Conservation (phyloP, 257 asterid species). For the Scutellaria minor region DNA sequence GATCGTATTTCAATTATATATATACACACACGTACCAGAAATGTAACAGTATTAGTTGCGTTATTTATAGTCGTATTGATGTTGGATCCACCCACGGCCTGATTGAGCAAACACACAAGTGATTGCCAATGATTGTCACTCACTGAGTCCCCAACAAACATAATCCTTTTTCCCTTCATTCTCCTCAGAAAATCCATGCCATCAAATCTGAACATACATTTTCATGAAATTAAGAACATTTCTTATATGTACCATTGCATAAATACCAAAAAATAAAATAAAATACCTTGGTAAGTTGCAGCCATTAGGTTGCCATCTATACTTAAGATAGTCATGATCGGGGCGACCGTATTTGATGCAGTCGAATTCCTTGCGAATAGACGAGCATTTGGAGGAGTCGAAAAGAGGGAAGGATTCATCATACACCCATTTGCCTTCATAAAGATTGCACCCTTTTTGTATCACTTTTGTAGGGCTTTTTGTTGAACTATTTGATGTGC, state of each 20-base stretch:
- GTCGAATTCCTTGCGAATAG: conserved; percentile 61
- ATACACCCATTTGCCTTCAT: conserved; percentile 64
- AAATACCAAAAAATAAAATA: neutral
- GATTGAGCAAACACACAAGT: conserved; percentile 54
- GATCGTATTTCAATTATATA: no score
- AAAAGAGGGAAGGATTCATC: conserved; percentile 71
- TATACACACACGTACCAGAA: conserved; percentile 39
- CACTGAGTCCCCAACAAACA: conserved; percentile 74
- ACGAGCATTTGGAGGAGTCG: conserved; percentile 54
- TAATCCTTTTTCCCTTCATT: conserved; percentile 57
- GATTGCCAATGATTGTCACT: conserved; percentile 61
- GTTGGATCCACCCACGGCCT: conserved; percentile 35
- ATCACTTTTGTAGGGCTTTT: neutral
- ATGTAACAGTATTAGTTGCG: conserved; percentile 40
- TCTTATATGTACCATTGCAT: no score
- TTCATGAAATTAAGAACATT: neutral
- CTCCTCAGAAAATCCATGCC: conserved; percentile 49
- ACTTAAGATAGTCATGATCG: conserved; percentile 57
- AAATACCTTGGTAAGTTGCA: conserved; percentile 60
- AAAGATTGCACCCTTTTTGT: conserved; percentile 48
- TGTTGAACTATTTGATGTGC: conserved; percentile 14
- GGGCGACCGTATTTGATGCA: conserved; percentile 65
- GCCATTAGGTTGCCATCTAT: conserved; percentile 66
- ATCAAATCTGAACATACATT: conserved; percentile 49
- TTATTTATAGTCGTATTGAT: conserved; percentile 17